Evolutionary conservation across 1,284 basidiomycete species (phyloP), one percentile per base, ranked within the genome.

Genomic region (Ceratobasidium sp.): DNA sequence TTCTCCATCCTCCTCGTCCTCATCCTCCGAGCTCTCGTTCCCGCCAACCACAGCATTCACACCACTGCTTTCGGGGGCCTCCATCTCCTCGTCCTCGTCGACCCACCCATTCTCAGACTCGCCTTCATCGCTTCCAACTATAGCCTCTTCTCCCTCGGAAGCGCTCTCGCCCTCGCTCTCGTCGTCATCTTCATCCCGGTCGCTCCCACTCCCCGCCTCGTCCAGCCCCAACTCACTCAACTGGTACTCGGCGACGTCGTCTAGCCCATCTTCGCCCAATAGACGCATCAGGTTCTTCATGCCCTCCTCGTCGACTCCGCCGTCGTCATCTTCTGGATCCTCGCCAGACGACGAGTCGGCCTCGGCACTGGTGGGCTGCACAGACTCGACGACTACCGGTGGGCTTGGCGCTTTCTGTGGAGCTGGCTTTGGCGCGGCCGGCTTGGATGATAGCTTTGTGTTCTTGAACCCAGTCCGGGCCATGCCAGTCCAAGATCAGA

Each of bases 201-300:
- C 54, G 46, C 21, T 42, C 46, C 44, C 53, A 21, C 64, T 64
- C 9, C 18, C 49, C 21, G 44, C 73, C 16, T 72, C 74, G 28
- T 36, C 75, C 11, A 51, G 14, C 21, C 60, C 73, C 6, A 82
- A 81, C 0, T 83, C 83, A 18, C 81, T 60, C 23, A 54, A 38
- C 46, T 64, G 64, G 12, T 60, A 44, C 25, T 73, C 72, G 11
- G 40, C 72, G n/a, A 86, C 84, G 9, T 89, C 89, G 75, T 89
- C 87, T 70, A 89, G 79, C 0, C 86, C 88, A 73, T 90, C 87
- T 4, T 90, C 87, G 3, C 87, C 88, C 23, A 92, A 81, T 8
- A 88, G 84, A 66, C 87, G 84, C 84, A 90, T 86, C 44, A 91
- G 82, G 70, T 86, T 83, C 78, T 83, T 81, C 86, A 88, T 86